These are phyloP conservation scores for Prototheca wickerhamii DNA, from an alignment of 163 green algal species.

Conservation along the genomic window DNA sequence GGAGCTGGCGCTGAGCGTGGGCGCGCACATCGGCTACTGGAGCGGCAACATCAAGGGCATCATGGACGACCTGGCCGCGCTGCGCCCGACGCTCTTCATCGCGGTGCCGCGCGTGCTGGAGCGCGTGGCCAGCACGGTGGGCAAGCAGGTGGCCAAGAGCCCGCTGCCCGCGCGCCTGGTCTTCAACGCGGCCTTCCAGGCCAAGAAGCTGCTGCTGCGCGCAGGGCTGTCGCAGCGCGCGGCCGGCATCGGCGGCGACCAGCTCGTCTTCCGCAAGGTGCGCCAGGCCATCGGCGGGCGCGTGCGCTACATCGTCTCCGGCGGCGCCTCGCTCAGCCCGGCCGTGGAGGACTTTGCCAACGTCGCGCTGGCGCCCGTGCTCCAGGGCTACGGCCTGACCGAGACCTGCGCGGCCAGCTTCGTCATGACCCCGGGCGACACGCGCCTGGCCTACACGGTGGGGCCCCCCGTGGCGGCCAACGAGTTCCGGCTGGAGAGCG, in stretches of 20 bases:
- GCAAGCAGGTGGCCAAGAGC: constrained; percentile 19
- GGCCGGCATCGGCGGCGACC: constrained; percentile 36
- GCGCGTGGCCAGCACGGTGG: constrained; percentile 59
- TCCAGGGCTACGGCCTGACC: constrained; percentile 95
- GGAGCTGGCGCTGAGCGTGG: constrained; percentile 74
- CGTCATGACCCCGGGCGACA: constrained; percentile 53
- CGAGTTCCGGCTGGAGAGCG: constrained; percentile 39
- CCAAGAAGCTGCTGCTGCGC: constrained; percentile 53
- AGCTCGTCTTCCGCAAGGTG: constrained; percentile 40
- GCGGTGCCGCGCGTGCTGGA: constrained; percentile 87
- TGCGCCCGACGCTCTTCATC: constrained; percentile 78
- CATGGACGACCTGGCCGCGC: constrained; percentile 65
- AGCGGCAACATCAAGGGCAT: constrained; percentile 62
- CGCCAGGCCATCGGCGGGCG: constrained; percentile 39
- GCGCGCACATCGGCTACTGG: constrained; percentile 85
- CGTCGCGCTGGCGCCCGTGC: constrained; percentile 77
- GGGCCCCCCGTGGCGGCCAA: constrained; percentile 39
- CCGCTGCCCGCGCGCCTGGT: constrained; percentile 35
- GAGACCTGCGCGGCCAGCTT: constrained; percentile 87
- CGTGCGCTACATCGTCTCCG: constrained; percentile 20
- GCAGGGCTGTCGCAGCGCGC: neutral
- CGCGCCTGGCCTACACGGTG: constrained; percentile 48
- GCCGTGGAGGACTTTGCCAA: constrained; percentile 75
- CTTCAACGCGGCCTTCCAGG: constrained; percentile 49
- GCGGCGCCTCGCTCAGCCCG: constrained; percentile 19